Evolutionary conservation across 208 protist genomes (phyloP).

Genomic region (Wallacemonas sp.): DNA sequence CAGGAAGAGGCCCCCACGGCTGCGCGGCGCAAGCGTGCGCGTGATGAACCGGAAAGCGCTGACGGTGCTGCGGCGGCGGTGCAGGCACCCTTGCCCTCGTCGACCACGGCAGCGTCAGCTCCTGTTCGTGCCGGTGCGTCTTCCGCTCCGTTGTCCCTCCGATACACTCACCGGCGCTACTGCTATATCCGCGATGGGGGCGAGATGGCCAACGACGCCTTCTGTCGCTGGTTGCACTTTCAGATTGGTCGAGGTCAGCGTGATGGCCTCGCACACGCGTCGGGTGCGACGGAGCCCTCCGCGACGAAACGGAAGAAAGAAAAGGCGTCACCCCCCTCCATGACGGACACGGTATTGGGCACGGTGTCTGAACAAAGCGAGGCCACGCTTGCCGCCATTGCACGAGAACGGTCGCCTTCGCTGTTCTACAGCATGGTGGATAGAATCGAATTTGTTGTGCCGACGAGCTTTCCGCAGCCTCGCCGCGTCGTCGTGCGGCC

Average conservation of each 20-base stretch:
- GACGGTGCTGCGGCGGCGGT: not conserved
- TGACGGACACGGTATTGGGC: not conserved
- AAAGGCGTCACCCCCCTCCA: too few species aligned
- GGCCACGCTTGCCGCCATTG: not conserved
- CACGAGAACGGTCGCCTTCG: conserved; percentile 36
- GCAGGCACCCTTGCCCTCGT: not conserved
- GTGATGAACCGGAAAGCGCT: too few species aligned
- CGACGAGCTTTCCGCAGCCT: conserved; percentile 73
- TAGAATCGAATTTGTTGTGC: conserved; percentile 69
- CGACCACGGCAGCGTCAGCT: not conserved
- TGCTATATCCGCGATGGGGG: conserved; percentile 80
- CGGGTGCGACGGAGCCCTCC: not conserved
- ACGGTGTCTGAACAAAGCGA: not conserved
- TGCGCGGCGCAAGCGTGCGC: not conserved
- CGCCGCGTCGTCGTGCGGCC: conserved; percentile 47
- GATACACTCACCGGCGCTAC: conserved; percentile 73
- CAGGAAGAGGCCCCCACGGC: too few species aligned
- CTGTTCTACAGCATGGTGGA: conserved; percentile 69
- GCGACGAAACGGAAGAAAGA: too few species aligned
- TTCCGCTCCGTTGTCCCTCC: conserved; percentile 24
- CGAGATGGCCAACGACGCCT: conserved; percentile 45
- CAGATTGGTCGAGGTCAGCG: too few species aligned
- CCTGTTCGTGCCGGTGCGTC: too few species aligned
- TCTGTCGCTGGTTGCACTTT: conserved; percentile 57
- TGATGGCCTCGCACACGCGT: too few species aligned